Percentiles rank a stretch among this genome's conserved stretches.
phyloP scores from a whole-genome alignment of 192 early-diverging fungal species.

The Coemansia sp. region DNA sequence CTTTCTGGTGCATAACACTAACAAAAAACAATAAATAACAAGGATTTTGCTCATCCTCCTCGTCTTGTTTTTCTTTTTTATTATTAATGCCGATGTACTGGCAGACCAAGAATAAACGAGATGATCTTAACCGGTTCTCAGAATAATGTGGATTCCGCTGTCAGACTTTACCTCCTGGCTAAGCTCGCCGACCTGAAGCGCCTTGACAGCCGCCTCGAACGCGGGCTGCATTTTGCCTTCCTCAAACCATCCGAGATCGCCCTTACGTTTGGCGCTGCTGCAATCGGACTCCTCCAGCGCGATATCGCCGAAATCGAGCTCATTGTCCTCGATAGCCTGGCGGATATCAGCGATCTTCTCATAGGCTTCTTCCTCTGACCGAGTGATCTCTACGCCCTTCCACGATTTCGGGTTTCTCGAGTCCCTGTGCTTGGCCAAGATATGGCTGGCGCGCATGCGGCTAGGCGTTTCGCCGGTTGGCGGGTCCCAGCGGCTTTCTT shows the following conservation, averaged over 20 bases:
- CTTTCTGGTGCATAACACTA: not conserved
- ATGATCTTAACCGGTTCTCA: constrained; percentile 72
- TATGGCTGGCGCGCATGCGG: constrained; percentile 78
- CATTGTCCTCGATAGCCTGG: constrained; percentile 27
- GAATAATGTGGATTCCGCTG: constrained; percentile 90
- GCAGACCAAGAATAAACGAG: no score
- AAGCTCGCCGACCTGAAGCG: constrained; percentile 78
- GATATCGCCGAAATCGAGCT: constrained; percentile 66
- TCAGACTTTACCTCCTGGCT: constrained; percentile 82
- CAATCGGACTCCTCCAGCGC: constrained; percentile 86
- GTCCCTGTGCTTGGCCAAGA: constrained; percentile 86
- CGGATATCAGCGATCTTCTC: constrained; percentile 64
- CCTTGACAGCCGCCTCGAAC: constrained; percentile 89
- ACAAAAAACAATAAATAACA: not conserved
- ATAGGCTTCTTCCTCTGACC: constrained; percentile 87
- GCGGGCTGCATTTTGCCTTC: constrained; percentile 86
- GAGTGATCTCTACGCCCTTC: constrained; percentile 85
- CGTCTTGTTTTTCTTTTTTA: no score
- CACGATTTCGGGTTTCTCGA: constrained; percentile 87
- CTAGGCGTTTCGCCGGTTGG: constrained; percentile 38
- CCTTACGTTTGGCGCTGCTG: constrained; percentile 81
- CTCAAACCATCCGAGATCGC: constrained; percentile 88
- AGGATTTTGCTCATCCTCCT: no score
- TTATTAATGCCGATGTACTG: no score
- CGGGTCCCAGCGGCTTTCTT: constrained; percentile 75